phyloP scores from a whole-genome alignment of 768 basidiomycete species.

The Mycena rosella region DNA sequence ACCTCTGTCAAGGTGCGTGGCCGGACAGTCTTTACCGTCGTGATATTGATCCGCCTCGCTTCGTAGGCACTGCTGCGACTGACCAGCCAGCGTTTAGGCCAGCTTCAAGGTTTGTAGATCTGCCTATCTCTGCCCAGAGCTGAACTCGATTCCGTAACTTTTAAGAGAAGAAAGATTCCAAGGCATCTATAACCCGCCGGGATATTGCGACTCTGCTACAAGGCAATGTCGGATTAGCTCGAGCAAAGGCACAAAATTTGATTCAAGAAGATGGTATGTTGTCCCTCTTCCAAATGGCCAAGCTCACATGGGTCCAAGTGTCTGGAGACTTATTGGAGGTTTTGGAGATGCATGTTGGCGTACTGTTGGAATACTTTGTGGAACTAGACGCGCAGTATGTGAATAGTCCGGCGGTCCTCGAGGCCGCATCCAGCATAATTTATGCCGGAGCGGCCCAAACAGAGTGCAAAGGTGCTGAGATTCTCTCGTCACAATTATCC shows the following conservation, averaged over 20 bases:
- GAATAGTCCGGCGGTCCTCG: constrained; percentile 63
- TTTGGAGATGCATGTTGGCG: constrained; percentile 76
- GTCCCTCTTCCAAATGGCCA: neutral
- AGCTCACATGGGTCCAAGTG: constrained; percentile 31
- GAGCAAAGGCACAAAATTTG: constrained; percentile 78
- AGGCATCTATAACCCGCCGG: constrained; percentile 69
- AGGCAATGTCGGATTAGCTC: constrained; percentile 71
- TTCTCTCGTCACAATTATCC: constrained; percentile 3
- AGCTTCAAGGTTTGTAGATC: too few relatives aligned
- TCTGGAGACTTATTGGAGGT: constrained; percentile 73
- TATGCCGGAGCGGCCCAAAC: constrained; percentile 64
- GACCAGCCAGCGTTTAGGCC: constrained; percentile 74
- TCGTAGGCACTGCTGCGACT: constrained; percentile 71
- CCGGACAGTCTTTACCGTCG: neutral
- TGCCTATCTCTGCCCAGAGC: too few relatives aligned
- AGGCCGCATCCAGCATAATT: constrained; percentile 79
- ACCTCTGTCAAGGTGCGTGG: constrained; percentile 52
- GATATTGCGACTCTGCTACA: constrained; percentile 79
- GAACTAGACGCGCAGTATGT: constrained; percentile 68
- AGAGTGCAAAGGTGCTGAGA: constrained; percentile 67
- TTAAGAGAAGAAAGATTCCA: constrained; percentile 76
- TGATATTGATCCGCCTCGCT: constrained; percentile 24
- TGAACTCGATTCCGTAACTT: too few relatives aligned
- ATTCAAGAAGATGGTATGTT: constrained; percentile 66
- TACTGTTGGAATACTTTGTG: constrained; percentile 67